Conservation (phyloP, 768 basidiomycete genomes). For the Leccinum fibrillosum region DNA sequence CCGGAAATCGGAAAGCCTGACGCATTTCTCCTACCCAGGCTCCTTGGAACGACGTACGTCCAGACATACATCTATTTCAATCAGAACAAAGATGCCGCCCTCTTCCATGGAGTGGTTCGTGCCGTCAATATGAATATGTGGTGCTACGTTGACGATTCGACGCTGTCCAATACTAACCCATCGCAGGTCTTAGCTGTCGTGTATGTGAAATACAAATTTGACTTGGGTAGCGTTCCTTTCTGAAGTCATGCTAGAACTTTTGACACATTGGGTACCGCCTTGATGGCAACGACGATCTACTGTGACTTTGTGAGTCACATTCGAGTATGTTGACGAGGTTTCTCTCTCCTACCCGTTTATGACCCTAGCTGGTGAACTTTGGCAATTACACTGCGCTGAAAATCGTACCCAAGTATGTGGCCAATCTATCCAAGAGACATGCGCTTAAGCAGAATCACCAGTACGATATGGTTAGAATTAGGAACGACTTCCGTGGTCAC, state of each 20-base stretch:
- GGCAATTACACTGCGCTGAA: neutral
- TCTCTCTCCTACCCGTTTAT: neutral
- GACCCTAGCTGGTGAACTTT: neutral
- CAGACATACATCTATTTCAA: constrained; percentile 4
- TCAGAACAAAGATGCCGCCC: neutral
- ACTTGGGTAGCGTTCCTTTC: neutral
- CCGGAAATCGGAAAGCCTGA: neutral
- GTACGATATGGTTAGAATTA: constrained; percentile 1
- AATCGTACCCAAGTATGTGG: neutral
- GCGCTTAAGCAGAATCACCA: neutral
- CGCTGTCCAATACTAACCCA: neutral
- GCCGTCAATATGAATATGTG: neutral
- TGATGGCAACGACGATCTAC: neutral
- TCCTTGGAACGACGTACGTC: constrained; percentile 7
- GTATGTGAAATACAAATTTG: neutral
- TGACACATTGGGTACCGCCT: neutral
- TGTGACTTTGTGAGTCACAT: constrained; percentile 1
- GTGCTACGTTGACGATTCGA: neutral
- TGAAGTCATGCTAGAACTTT: neutral
- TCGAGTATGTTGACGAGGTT: neutral
- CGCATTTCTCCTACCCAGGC: neutral
- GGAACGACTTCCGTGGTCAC: neutral
- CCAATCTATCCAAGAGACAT: neutral
- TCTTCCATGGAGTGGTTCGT: constrained; percentile 5
- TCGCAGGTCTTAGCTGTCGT: constrained; percentile 1